Percentiles rank a stretch among this genome's conserved stretches.
phyloP scores from a whole-genome alignment of 805 yeast species.

The Kregervanrija fluxuum region DNA sequence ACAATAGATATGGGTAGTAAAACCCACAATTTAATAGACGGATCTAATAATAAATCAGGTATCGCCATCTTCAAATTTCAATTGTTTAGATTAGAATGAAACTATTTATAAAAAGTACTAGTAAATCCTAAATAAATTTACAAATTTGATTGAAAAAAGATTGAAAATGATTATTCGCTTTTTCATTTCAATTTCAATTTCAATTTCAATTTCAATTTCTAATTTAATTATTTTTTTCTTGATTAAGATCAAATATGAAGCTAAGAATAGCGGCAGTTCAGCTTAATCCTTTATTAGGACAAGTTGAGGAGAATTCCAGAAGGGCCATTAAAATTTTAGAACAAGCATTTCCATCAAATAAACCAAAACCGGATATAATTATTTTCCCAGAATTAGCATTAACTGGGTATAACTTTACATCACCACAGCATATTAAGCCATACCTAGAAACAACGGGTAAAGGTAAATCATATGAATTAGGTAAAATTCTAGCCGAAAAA shows the following conservation, averaged over 20 bases:
- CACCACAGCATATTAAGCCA: constrained; percentile 43
- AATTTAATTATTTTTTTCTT: not conserved
- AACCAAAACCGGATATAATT: constrained; percentile 48
- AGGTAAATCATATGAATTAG: constrained; percentile 46
- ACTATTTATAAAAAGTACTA: too few species aligned
- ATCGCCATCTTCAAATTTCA: constrained; percentile 5
- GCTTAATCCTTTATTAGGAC: constrained; percentile 57
- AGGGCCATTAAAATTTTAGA: constrained; percentile 39
- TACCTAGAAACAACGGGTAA: constrained; percentile 40
- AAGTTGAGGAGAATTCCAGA: constrained; percentile 43
- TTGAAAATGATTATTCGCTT: too few species aligned
- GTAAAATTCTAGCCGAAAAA: constrained; percentile 40
- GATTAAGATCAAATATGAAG: constrained; percentile 27
- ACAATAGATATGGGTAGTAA: constrained; percentile 81
- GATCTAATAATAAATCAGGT: constrained; percentile 65
- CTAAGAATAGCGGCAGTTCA: constrained; percentile 62
- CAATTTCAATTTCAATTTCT: too few species aligned
- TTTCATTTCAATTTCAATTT: too few species aligned
- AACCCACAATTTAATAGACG: constrained; percentile 83
- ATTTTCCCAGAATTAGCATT: constrained; percentile 80
- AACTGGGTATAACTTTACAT: constrained; percentile 71
- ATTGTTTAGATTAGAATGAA: too few species aligned
- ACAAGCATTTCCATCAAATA: constrained; percentile 13
- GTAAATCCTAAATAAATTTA: too few species aligned
- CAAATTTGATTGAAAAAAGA: too few species aligned